Percentiles rank a stretch among this genome's conserved stretches.
Evolutionary conservation across 2,329 filamentous ascomycete genomes (phyloP).

Genomic region (Fusarium armeniacum): DNA sequence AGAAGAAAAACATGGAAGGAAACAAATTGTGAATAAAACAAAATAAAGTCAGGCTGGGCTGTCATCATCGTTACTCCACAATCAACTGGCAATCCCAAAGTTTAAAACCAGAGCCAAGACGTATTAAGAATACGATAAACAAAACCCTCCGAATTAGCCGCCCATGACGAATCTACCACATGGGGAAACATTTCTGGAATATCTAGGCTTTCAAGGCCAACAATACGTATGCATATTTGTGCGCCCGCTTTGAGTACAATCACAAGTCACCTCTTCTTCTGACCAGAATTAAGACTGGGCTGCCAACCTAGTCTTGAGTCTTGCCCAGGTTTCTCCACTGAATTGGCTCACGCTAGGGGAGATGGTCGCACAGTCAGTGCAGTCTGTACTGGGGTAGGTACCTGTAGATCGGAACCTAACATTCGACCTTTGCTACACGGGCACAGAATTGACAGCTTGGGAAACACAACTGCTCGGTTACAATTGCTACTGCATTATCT

Average conservation of each 20-base stretch:
- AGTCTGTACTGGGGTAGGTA: background rate
- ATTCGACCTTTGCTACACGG: background rate
- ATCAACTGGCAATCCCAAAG: background rate
- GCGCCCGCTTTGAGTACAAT: background rate
- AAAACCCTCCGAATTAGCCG: constrained; percentile 1
- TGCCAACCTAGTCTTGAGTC: constrained; percentile 5
- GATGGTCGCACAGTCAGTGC: background rate
- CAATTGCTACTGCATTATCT: background rate
- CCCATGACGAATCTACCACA: background rate
- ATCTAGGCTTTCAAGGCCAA: background rate
- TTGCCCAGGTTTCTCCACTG: constrained; percentile 13
- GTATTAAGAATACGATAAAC: background rate
- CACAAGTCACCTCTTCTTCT: constrained; percentile 1
- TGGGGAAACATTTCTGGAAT: background rate
- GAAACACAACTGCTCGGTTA: background rate
- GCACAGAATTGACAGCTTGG: background rate
- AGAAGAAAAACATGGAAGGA: background rate
- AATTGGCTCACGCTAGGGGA: constrained; percentile 17
- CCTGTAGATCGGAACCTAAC: background rate
- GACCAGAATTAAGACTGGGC: background rate
- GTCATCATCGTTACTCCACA: constrained; percentile 10
- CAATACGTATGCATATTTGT: background rate
- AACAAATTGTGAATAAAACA: background rate
- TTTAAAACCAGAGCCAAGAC: background rate
- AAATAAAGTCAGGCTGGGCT: constrained; percentile 10